Base-by-base conservation (phyloP, 352 stramenopile genomes). In the Pythium aquatile region DNA sequence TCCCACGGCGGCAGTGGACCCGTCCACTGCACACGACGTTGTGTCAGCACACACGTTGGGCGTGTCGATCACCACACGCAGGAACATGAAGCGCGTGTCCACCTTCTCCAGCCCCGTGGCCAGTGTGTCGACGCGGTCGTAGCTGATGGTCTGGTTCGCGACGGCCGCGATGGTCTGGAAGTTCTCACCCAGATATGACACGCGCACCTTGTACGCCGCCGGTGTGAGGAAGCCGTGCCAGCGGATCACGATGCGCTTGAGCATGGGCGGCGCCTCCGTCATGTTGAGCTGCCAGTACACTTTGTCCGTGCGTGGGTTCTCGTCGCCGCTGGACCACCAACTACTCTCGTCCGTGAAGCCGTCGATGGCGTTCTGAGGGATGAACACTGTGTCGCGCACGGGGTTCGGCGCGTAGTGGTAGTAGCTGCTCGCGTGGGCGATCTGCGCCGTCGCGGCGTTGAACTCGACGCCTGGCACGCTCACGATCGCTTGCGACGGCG, bases 211-310 rank as follows among this genome's bases (percentile, higher is more conserved):
- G 58, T 89, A 92, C 60, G 54, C 73, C n/a, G 69, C 33, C 0
- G 83, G 79, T 17, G 80, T 77, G 58, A 91, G 56, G 72, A 83
- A 93, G 24, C 83, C 83, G 68, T 94, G 81, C 85, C 83, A 94
- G 0, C 79, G 83, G 47, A 94, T 75, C 29, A 94, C 70, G 51
- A 92, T 75, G 13, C 83, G 76, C 39, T 71, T 70, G n/a, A 90
- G 63, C 1, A 65, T 66, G 4, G 81, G 70, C 49, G 72, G 72
- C 37, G 78, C 55, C 1, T 67, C 52, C 17, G 80, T 87, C 64
- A 94, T 72, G 61, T 93, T 91, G 17, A 91, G 68, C 69, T 93
- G 85, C 78, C 83, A 93, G 65, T 85, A 93, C 2, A 87, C 70
- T 10, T 66, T 58, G 40, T 86, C 70, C n/a, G 20, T 20, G 30